phyloP scores from a whole-genome alignment of 495 filamentous ascomycete genomes.

The Hypoxylon crocopeplum region DNA sequence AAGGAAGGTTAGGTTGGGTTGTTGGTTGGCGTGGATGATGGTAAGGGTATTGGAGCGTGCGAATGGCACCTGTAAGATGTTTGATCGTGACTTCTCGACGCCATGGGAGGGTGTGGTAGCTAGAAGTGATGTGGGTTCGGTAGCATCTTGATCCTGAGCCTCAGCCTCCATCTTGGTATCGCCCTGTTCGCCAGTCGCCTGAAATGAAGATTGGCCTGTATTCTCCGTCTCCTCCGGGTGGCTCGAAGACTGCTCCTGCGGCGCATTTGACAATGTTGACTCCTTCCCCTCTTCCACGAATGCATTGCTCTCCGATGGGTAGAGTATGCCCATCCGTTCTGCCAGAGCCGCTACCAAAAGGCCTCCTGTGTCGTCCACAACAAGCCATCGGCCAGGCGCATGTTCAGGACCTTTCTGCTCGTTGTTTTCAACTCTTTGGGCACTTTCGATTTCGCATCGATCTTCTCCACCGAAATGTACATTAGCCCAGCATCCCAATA shows the following conservation, averaged over 20 bases:
- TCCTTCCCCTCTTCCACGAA: constrained; percentile 45
- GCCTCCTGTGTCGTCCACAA: constrained; percentile 90
- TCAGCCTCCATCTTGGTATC: background rate
- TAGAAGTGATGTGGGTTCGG: constrained; percentile 9
- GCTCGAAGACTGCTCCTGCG: constrained; percentile 7
- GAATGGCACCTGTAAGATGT: constrained; percentile 50
- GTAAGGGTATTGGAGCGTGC: constrained; percentile 83
- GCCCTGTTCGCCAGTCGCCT: background rate
- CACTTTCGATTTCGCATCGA: constrained; percentile 39
- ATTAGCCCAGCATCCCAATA: constrained; percentile 63
- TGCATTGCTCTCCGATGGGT: constrained; percentile 50
- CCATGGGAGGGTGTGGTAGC: constrained; percentile 10
- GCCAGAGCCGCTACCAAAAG: constrained; percentile 87
- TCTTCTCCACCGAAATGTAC: constrained; percentile 56
- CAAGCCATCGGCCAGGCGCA: constrained; percentile 67
- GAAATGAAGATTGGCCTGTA: background rate
- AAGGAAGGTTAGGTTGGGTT: constrained; percentile 85
- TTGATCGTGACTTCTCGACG: constrained; percentile 39
- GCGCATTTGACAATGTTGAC: constrained; percentile 20
- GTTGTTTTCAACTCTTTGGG: constrained; percentile 9
- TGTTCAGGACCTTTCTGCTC: constrained; percentile 17
- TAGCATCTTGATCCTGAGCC: constrained; percentile 3
- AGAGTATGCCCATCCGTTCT: constrained; percentile 87
- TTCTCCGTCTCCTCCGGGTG: background rate
- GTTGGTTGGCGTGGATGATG: constrained; percentile 82